A percentile compares a stretch with the other conserved stretches of the same genome.
These are phyloP conservation scores for Boehmeria nivea DNA, from an alignment of 306 rosid genomes.

Conservation along the genomic window DNA sequence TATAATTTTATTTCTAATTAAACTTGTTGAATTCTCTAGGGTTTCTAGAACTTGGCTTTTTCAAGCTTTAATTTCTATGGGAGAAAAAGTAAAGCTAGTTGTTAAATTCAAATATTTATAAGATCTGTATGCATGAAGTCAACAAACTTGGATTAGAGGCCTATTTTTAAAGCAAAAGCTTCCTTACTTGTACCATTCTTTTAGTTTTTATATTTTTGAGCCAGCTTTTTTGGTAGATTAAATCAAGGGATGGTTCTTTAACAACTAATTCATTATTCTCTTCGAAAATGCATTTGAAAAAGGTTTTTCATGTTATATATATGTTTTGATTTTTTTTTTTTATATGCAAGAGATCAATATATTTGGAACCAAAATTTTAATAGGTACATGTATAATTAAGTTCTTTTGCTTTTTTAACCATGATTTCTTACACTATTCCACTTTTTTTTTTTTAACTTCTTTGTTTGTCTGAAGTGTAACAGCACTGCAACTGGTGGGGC, in stretches of 20 bases:
- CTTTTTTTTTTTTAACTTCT: neutral
- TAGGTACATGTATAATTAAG: no score
- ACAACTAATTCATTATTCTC: neutral
- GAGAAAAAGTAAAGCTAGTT: neutral
- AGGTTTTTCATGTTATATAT: no score
- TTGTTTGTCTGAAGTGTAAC: conserved; percentile 50
- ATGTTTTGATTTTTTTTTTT: no score
- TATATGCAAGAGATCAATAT: neutral
- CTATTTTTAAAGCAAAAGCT: neutral
- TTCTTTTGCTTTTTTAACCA: no score
- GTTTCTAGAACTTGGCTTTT: neutral
- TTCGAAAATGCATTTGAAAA: neutral
- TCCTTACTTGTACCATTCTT: neutral
- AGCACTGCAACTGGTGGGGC: conserved; percentile 81
- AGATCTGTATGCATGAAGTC: neutral
- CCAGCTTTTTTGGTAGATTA: conserved; percentile 1
- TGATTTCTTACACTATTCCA: neutral
- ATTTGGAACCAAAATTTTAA: no score
- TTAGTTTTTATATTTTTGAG: neutral
- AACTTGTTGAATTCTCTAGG: no score
- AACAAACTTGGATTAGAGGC: conserved; percentile 3
- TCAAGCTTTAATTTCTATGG: neutral
- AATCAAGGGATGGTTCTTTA: neutral
- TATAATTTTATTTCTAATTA: conserved; percentile 10
- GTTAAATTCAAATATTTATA: neutral